Base-by-base conservation (phyloP, 345 rosid species). In the Geranium brycei region DNA sequence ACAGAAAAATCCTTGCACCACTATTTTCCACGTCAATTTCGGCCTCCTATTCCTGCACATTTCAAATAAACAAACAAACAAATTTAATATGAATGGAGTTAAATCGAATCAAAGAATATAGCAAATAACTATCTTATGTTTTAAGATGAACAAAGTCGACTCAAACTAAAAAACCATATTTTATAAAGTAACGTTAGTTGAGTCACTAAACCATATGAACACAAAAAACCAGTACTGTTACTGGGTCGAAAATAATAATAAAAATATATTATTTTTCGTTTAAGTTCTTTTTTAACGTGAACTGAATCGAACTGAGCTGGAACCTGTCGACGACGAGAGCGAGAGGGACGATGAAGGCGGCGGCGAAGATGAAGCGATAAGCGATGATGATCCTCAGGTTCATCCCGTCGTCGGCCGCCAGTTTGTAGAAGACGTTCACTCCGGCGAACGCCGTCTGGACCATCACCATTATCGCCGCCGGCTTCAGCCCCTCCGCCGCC, bases 1-100 rank as follows among this genome's bases (percentile, higher is more conserved):
- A 28, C 77, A 77, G 16, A 81, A 73, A 73, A 83, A 72, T 19
- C 81, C 78, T 68, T 71, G 82, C 31, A 71, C 61, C 3, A 76
- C 61, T 4, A 86, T 31, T 7, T 16, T 77, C 80, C 85, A 75
- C 12, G 83, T 80, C 51, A 83, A 31, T 62, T 78, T 81, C 19
- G 83, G 87, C 77, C 78, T 82, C 57, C 32, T 70, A 19, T 72
- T 73, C 82, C 82, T 81, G 71, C 4, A 62, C 64, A 41, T 19
- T 14, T 28, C 59, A 28, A 32, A 16, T 6, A 12, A 32, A 16
- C 12, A 12, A 1, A 17, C 28, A 23, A 23, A 23, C 28, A 23
- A 23, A 23, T 23, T 23, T 23, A 23, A 23, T 23, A 23, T 2
- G 2, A 23, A 23, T 23, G 1, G 2, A 23, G 28, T 23, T 23